phyloP scores from a whole-genome alignment of 345 rosid species.

The Diplotaxis tenuifolia region DNA sequence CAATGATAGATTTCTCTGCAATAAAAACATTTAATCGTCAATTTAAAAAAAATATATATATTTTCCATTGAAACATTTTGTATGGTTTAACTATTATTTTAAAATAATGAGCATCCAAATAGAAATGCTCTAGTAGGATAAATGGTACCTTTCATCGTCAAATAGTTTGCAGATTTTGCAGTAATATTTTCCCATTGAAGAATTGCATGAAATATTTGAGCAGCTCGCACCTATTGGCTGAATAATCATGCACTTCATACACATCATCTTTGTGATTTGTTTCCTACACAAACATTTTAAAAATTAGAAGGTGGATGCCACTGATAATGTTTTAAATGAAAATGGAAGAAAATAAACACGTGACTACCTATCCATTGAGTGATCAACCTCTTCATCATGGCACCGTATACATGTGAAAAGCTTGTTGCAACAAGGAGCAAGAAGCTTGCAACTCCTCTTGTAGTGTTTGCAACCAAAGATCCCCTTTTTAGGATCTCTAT shows the following conservation, averaged over 20 bases:
- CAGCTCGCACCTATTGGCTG: constrained; percentile 63
- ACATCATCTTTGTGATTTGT: constrained; percentile 70
- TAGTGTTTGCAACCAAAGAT: constrained; percentile 77
- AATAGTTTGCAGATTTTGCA: constrained; percentile 76
- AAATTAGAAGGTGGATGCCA: neutral
- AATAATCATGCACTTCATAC: constrained; percentile 74
- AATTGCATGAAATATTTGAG: constrained; percentile 54
- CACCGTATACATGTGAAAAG: constrained; percentile 73
- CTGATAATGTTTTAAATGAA: neutral
- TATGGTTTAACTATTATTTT: neutral
- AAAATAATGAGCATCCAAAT: neutral
- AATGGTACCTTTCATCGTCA: constrained; percentile 63
- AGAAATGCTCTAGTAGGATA: neutral
- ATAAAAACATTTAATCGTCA: constrained; percentile 66
- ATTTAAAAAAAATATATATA: constrained; percentile 24
- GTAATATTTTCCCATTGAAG: constrained; percentile 71
- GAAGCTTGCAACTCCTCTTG: constrained; percentile 72
- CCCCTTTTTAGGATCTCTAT: constrained; percentile 42
- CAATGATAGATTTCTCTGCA: constrained; percentile 89
- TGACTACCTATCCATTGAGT: constrained; percentile 62
- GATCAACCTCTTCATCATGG: constrained; percentile 72
- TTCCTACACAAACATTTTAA: constrained; percentile 42
- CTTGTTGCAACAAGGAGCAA: constrained; percentile 64
- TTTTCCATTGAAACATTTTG: neutral
- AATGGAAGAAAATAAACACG: neutral